Evolutionary conservation across 2,329 filamentous ascomycete genomes (phyloP).

Genomic region (Calonectria ilicicola): DNA sequence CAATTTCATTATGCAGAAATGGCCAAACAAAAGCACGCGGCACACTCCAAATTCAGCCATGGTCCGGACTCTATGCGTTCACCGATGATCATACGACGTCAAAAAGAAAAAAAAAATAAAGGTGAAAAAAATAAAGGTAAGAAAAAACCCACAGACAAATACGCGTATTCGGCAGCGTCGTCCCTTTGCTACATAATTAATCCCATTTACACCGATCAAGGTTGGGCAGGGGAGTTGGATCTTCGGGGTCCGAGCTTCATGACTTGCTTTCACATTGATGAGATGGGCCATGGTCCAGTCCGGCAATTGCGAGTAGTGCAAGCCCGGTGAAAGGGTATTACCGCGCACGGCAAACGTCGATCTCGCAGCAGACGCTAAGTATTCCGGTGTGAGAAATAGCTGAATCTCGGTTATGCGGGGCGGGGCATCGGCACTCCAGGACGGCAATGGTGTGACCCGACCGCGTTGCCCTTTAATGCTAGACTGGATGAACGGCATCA

Average conservation of each 20-base stretch:
- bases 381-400: slow-evolving; percentile 13
- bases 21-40: not conserved
- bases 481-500: slow-evolving; percentile 1
- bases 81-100: not conserved
- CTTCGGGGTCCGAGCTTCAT: slow-evolving; percentile 6
- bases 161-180: not conserved
- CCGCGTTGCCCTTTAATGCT: not conserved
- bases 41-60: not conserved
- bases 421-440: slow-evolving; percentile 16
- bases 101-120: not conserved
- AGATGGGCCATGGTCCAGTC: slow-evolving; percentile 16
- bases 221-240: not conserved
- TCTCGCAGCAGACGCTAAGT: slow-evolving; percentile 39
- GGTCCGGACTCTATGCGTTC: not conserved
- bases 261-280: not conserved
- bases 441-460: slow-evolving; percentile 13
- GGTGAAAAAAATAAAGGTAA: not conserved
- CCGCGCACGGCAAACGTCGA: slow-evolving; percentile 45
- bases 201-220: not conserved
- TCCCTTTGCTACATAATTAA: not conserved
- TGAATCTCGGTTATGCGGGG: slow-evolving; percentile 23
- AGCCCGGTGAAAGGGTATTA: slow-evolving; percentile 36
- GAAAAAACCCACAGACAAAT: not conserved
- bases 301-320: slow-evolving; percentile 40
- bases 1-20: slow-evolving; percentile 6